Percentiles rank a stretch among this genome's conserved stretches.
These are phyloP conservation scores for Huntiella abstrusa DNA, from an alignment of 2,329 filamentous ascomycete species.

Conservation along the genomic window DNA sequence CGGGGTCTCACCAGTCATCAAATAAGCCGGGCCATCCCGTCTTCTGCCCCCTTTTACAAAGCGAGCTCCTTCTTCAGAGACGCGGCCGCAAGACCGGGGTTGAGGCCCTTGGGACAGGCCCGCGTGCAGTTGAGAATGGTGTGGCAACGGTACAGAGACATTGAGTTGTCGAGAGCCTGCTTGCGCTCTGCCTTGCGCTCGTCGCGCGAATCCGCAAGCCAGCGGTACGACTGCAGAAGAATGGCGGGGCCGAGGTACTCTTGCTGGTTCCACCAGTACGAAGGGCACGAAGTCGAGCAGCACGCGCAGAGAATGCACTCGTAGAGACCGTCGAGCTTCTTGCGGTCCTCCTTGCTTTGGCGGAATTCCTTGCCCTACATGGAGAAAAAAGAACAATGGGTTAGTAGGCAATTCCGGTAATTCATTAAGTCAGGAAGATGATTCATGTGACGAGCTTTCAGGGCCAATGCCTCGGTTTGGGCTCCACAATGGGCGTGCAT, in stretches of 20 bases:
- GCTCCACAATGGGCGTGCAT: neutral
- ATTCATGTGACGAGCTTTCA: neutral
- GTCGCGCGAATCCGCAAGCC: constrained; percentile 89
- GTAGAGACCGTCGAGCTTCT: constrained; percentile 94
- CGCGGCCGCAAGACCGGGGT: constrained; percentile 85
- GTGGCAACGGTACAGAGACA: constrained; percentile 97
- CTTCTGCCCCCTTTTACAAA: constrained; percentile 2
- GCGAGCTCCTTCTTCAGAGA: constrained; percentile 98
- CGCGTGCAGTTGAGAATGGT: constrained; percentile 97
- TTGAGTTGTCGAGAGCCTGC: constrained; percentile 87
- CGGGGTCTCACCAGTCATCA: neutral
- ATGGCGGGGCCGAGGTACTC: constrained; percentile 96
- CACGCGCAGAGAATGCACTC: constrained; percentile 99
- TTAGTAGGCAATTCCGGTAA: neutral
- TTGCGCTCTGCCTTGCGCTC: constrained; percentile 77
- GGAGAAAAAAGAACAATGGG: constrained; percentile 1
- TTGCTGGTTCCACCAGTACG: constrained; percentile 99
- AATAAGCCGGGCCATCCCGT: neutral
- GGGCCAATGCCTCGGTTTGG: neutral
- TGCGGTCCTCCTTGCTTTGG: constrained; percentile 78
- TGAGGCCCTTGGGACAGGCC: constrained; percentile 95
- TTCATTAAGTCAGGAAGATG: neutral
- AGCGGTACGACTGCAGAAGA: constrained; percentile 92
- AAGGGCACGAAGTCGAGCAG: constrained; percentile 98
- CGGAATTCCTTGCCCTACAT: constrained; percentile 72